Percentiles rank a stretch among this genome's conserved stretches.
These are phyloP conservation scores for Spizellomyces punctatus DNA, from an alignment of 192 early-diverging fungal genomes.

Conservation along the genomic window DNA sequence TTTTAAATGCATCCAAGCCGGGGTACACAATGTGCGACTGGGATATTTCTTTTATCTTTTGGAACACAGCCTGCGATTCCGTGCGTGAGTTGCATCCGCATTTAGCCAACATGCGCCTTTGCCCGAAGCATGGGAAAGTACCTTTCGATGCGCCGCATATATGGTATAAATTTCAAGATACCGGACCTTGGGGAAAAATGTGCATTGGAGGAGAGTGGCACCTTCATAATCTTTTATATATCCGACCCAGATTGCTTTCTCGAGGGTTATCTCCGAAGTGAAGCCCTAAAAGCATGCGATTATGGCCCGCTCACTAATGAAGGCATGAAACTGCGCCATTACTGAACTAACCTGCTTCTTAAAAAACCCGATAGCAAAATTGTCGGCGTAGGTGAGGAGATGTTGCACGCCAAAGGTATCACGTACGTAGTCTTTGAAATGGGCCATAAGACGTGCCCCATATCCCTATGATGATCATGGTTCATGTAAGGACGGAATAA, in stretches of 20 bases:
- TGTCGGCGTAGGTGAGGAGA: conserved; percentile 98
- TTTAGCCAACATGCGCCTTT: not conserved
- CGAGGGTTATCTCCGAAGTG: conserved; percentile 94
- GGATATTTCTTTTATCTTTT: conserved; percentile 79
- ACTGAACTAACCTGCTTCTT: conserved; percentile 76
- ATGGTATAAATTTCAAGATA: conserved; percentile 24
- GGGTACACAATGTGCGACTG: conserved; percentile 78
- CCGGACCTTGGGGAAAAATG: conserved; percentile 31
- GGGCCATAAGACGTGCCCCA: conserved; percentile 94
- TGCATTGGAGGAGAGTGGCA: conserved; percentile 89
- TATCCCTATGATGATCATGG: conserved; percentile 69
- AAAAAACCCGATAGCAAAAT: conserved; percentile 98
- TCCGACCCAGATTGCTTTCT: conserved; percentile 91
- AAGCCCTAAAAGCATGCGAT: conserved; percentile 67
- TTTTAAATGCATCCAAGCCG: conserved; percentile 70
- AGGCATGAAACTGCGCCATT: not conserved
- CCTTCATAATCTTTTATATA: conserved; percentile 99
- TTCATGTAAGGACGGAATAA: not conserved
- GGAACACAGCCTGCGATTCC: conserved; percentile 68
- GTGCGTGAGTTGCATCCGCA: not conserved
- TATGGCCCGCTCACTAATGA: not conserved
- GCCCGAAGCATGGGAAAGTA: not conserved
- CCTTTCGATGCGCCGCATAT: conserved; percentile 32
- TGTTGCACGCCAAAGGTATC: conserved; percentile 72
- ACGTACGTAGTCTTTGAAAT: conserved; percentile 92